These are phyloP conservation scores for Acacia melanoxylon DNA, from an alignment of 306 rosid genomes.

Conservation along the genomic window DNA sequence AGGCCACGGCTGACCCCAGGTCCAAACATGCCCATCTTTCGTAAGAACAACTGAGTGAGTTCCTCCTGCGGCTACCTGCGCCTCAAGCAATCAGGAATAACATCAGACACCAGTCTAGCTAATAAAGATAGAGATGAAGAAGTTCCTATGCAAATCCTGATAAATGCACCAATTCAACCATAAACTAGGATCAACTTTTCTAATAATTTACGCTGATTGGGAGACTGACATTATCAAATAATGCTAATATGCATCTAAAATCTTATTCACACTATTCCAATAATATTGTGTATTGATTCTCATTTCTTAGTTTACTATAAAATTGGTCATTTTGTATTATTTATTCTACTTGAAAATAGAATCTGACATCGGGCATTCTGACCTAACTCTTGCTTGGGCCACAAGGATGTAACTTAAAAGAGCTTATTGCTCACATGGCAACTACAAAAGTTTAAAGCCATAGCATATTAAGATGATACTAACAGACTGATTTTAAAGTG, in stretches of 20 bases:
- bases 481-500: neutral
- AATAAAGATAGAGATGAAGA: conserved; percentile 4
- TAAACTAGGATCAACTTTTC: neutral
- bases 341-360: neutral
- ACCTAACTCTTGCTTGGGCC: neutral
- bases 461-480: neutral
- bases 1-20: conserved; percentile 99
- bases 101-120: conserved; percentile 10
- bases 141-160: neutral
- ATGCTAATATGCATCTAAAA: neutral
- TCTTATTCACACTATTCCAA: neutral
- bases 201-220: neutral
- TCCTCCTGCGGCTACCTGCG: conserved; percentile 99
- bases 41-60: conserved; percentile 99
- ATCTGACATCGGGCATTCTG: neutral
- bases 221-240: neutral
- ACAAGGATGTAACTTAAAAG: neutral
- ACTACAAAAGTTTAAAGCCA: neutral
- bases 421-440: neutral
- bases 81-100: conserved; percentile 19
- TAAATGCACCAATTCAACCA: neutral
- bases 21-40: conserved; percentile 94
- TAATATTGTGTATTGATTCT: neutral
- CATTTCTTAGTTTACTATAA: neutral
- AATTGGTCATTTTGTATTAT: neutral